Conservation (phyloP, 1,284 basidiomycete genomes). For the Lignosus rhinocerotis region DNA sequence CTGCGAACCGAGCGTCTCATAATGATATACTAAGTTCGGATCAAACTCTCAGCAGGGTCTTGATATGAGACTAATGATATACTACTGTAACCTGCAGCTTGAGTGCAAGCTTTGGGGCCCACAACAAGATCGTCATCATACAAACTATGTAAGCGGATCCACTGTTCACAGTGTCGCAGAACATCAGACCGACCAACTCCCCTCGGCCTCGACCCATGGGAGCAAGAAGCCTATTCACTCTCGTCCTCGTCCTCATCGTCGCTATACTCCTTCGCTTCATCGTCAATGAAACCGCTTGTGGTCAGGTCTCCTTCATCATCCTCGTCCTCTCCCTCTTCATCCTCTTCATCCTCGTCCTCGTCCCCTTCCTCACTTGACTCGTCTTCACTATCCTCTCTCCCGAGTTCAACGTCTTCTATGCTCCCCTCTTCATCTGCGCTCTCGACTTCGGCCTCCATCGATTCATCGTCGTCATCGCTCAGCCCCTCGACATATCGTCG, state of each 20-base stretch:
- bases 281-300: constrained; percentile 69
- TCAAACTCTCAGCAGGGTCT: too few species aligned
- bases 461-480: constrained; percentile 61
- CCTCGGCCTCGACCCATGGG: too few species aligned
- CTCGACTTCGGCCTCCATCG: constrained; percentile 66
- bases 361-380: constrained; percentile 53
- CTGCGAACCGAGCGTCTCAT: too few species aligned
- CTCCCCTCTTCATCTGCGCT: constrained; percentile 66
- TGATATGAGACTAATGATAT: too few species aligned
- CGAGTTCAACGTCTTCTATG: constrained; percentile 75
- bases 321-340: constrained; percentile 56
- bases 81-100: too few species aligned
- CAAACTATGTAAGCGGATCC: not conserved
- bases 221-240: constrained; percentile 35
- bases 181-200: not conserved
- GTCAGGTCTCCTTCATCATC: constrained; percentile 59
- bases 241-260: constrained; percentile 60
- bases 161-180: not conserved
- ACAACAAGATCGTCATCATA: too few species aligned
- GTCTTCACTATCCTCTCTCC: constrained; percentile 65
- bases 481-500: constrained; percentile 76
- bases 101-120: too few species aligned
- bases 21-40: too few species aligned
- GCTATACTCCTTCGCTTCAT: constrained; percentile 71
- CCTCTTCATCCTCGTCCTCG: constrained; percentile 53